A percentile compares a stretch with the other conserved stretches of the same genome.
Conservation (phyloP, 2,329 filamentous ascomycete species). For the Didymella glomerata region DNA sequence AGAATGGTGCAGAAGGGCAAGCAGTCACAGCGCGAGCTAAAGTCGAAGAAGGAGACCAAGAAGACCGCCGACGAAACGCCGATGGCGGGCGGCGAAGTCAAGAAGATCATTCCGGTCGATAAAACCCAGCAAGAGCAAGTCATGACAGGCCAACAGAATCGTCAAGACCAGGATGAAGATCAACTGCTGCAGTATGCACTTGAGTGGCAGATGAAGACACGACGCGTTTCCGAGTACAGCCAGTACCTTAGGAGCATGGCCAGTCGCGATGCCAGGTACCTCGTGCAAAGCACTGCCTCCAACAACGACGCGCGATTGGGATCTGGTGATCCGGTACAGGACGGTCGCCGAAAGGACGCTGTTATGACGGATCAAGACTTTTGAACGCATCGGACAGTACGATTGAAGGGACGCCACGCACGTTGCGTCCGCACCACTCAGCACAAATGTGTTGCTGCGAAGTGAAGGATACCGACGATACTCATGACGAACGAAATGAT, state of each 20-base stretch:
- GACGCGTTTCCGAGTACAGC: conserved; percentile 34
- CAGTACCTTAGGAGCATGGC: conserved; percentile 31
- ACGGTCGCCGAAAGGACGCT: neutral
- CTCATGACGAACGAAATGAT: neutral
- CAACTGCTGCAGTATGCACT: conserved; percentile 16
- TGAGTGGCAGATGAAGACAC: conserved; percentile 32
- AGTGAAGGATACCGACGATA: neutral
- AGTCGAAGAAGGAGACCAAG: conserved; percentile 11
- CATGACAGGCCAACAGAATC: neutral
- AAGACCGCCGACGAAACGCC: conserved; percentile 10
- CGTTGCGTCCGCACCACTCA: neutral
- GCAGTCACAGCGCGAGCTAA: conserved; percentile 6
- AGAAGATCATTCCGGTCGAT: neutral
- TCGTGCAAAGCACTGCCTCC: conserved; percentile 14
- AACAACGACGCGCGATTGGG: conserved; percentile 2
- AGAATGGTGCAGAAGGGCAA: conserved; percentile 16
- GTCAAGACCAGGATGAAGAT: neutral
- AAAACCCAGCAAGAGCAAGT: neutral
- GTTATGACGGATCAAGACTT: neutral
- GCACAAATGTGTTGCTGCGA: neutral
- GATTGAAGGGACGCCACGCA: no score
- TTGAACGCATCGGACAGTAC: conserved; percentile 5
- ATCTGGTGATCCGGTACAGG: neutral
- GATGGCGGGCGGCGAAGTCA: neutral
- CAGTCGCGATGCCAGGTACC: conserved; percentile 20